Base-by-base conservation (phyloP, 495 filamentous ascomycete genomes). In the Paragyromitra xinjiangensis region DNA sequence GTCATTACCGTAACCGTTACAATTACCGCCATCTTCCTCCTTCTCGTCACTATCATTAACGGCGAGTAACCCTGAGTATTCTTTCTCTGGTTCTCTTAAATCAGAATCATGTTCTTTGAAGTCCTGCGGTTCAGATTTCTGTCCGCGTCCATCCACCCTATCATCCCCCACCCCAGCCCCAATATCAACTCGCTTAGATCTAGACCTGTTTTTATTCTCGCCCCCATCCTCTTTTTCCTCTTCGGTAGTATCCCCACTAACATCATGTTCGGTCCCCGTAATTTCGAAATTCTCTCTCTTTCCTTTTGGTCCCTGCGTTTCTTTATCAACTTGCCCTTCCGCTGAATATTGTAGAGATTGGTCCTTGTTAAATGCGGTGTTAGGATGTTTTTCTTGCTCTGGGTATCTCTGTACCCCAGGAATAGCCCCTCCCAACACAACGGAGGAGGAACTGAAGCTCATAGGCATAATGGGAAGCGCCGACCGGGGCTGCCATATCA, bases 221-320 rank as follows among this genome's bases (percentile, higher is more conserved):
- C n/a, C 26, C 8, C 14, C 24, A 66, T 66, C 24, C 44, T 66
- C 64, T 37, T 7, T 26, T 22, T 37, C 44, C 45, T 50, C 64
- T 29, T 66, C 29, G 0, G 64, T 40, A 53, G 64, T 39, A 67
- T 67, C 29, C 26, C 45, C 64, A 39, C 14, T 67, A 53, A n/a
- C 2, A 12, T 53, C 26, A 12, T 34, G 45, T 24, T 12, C 29
- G 4, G 39, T 16, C 8, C 22, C 29, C 3, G 26, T 12, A 66
- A 0, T 16, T 8, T n/a, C 7, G 24, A 67, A 8, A 8, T 11
- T 22, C 45, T 39, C 45, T 3, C 29, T 26, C 9, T 19, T 7
- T 22, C 34, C 53, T 19, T 12, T 26, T 37, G 1, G 19, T 14
- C n/a, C 9, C 16, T 67, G 44, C 16, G 12, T 45, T 53, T 22